Evolutionary conservation across 108 stramenopile genomes (phyloP), one percentile per base, ranked within the genome.

Genomic region (Nitzschia sp.): DNA sequence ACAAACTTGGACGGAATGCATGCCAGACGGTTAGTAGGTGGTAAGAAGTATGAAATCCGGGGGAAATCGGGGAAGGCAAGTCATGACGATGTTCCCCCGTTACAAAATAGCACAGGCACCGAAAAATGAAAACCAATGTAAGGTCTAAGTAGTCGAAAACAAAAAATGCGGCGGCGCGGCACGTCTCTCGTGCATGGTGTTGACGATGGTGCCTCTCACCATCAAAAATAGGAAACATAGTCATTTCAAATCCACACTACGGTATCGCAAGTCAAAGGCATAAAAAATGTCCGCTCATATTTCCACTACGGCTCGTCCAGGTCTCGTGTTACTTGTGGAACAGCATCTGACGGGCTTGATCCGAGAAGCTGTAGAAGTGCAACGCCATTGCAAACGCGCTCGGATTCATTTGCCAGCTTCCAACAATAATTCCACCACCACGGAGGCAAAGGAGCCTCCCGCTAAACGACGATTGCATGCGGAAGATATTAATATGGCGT

Each of bases 241-340:
- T n/a, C n/a, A n/a, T n/a, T n/a, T n/a, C n/a, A n/a, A 82, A 97
- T 97, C 72, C 98, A 98, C 99, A 96, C 94, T 57, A 48, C 89
- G 38, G n/a, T 17, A 60, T 21, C 28, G 13, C 5, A 11, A 58
- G 47, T 57, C 36, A 48, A 46, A 23, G 24, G 9, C 13, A 46
- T 46, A 46, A 24, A 6, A 63, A n/a, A 19, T 6, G 0, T 27
- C 13, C 27, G 19, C 73, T 56, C 26, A 54, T 32, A 46, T 69
- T 1, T 59, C 59, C 13, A 23, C 51, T 4, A 38, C 56, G 21
- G 60, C 78, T 17, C 66, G 71, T 3, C 56, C 55, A 28, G 76
- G 84, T 5, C 67, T 92, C 1, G 49, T 73, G 42, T 64, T 69
- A 30, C 69, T 94, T 24, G 85, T 91, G 26, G 87, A 91, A 70